Conservation (phyloP, 495 filamentous ascomycete species). For the Chaetomidium leptoderma region DNA sequence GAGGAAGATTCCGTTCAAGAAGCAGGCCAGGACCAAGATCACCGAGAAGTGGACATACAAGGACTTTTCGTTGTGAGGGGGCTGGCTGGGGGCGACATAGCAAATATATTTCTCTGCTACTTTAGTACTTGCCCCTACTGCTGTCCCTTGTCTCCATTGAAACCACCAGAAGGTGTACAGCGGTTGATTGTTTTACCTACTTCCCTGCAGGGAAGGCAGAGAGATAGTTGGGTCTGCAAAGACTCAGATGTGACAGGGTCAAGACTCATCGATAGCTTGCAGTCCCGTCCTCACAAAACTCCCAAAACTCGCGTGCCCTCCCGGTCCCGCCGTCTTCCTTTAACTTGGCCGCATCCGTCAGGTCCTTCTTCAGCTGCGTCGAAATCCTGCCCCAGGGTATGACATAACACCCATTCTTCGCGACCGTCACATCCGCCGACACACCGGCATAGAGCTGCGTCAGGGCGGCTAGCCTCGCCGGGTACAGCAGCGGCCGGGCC, state of each 20-base stretch:
- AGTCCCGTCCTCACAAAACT: constrained; percentile 17
- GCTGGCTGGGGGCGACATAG: background rate
- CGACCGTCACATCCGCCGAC: constrained; percentile 32
- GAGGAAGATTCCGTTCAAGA: constrained; percentile 68
- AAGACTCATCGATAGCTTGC: background rate
- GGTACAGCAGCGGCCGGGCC: constrained; percentile 30
- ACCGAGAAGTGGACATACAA: constrained; percentile 98
- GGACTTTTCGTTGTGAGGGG: constrained; percentile 57
- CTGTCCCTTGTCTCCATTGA: background rate
- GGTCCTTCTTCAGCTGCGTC: constrained; percentile 16
- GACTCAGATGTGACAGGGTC: background rate
- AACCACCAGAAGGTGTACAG: no score
- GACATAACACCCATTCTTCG: constrained; percentile 39
- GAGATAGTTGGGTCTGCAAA: no score
- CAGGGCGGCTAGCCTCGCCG: constrained; percentile 35
- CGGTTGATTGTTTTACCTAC: no score
- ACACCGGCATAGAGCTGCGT: constrained; percentile 45
- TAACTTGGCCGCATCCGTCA: constrained; percentile 17
- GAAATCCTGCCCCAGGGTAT: constrained; percentile 41
- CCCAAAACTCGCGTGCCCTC: constrained; percentile 25
- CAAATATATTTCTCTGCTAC: constrained; percentile 18
- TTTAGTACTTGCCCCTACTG: background rate
- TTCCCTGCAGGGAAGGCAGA: no score
- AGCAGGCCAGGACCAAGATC: constrained; percentile 68
- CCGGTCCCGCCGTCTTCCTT: constrained; percentile 22